Evolutionary conservation across 2,329 filamentous ascomycete species (phyloP).

Genomic region (Apiospora hydei): DNA sequence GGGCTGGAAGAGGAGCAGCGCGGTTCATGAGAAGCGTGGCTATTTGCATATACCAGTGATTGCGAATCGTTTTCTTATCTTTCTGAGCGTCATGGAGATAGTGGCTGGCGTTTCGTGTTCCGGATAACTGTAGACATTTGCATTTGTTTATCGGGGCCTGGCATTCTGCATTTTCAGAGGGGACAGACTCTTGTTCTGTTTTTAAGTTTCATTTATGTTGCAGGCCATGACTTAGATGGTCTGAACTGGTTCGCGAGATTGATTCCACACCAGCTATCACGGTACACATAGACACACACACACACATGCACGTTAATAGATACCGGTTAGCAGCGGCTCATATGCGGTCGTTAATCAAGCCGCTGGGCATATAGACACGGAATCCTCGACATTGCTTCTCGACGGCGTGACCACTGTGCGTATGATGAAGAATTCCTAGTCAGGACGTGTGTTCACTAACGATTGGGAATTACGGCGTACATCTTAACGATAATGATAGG

Average conservation of each 20-base stretch:
- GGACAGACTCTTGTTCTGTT: neutral
- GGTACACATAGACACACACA: neutral
- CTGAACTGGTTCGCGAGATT: neutral
- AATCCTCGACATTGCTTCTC: neutral
- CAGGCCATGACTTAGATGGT: neutral
- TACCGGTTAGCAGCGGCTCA: neutral
- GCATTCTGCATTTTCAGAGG: conserved; percentile 14
- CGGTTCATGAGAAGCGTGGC: conserved; percentile 26
- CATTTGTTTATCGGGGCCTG: neutral
- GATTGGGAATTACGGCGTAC: too few species aligned
- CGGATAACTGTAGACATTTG: neutral
- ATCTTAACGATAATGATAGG: too few species aligned
- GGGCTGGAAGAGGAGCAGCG: conserved; percentile 70
- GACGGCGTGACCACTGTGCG: too few species aligned
- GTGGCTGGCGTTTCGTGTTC: neutral
- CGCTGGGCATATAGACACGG: neutral
- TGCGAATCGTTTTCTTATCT: neutral
- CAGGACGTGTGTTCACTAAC: too few species aligned
- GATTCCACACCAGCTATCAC: neutral
- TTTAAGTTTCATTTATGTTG: neutral
- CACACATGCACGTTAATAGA: neutral
- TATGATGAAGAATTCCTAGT: too few species aligned
- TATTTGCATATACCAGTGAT: neutral
- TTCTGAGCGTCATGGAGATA: neutral
- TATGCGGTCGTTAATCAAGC: neutral